Base-by-base conservation (phyloP, 768 basidiomycete species). In the Favolaschia claudopus region DNA sequence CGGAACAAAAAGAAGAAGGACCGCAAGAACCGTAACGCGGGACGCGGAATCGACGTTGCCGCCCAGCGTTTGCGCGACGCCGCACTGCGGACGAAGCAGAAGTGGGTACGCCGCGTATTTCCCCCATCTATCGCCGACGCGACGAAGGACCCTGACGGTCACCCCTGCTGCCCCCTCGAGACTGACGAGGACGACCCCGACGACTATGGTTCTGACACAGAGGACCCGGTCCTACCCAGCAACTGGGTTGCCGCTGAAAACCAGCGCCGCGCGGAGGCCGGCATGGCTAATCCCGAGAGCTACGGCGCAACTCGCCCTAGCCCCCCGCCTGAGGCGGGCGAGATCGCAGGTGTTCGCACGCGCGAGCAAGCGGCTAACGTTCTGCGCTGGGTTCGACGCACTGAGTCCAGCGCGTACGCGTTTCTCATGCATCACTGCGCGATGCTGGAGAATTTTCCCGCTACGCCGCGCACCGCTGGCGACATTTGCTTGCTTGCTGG, bases 361-460 rank as follows among this genome's bases (percentile, higher is more conserved):
- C 17, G n/a, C 7, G 44, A 27, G 5, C 17, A 45, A 1, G 44
- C 44, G 15, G 27, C 9, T 29, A 45, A 45, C 44, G 25, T 45
- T 8, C 28, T 45, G 28, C 27, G 28, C 15, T 45, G 44, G 58
- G 58, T 72, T 0, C 3, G 10, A 7, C 28, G 25, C 13, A 31
- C 27, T 7, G 28, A 31, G 15, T n/a, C 44, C 27, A 19, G 17
- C 5, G 44, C 44, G 13, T 31, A 13, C 44, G 19, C 28, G 3
- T 15, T 28, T 17, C 64, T 45, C 6, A 25, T n/a, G 17, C 14
- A 14, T n/a, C 17, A 45, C n/a, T 17, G 12, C 25, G 44, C 31
- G 14, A 6, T 17, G 12, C 28, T 45, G 5, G 44, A 29, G 3
- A 31, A 24, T n/a, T 4, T 28, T 45, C 44, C 27, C 17, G 19